Evolutionary conservation across 148 eudicot genomes (phyloP).

Genomic region (Camellia granthamiana): DNA sequence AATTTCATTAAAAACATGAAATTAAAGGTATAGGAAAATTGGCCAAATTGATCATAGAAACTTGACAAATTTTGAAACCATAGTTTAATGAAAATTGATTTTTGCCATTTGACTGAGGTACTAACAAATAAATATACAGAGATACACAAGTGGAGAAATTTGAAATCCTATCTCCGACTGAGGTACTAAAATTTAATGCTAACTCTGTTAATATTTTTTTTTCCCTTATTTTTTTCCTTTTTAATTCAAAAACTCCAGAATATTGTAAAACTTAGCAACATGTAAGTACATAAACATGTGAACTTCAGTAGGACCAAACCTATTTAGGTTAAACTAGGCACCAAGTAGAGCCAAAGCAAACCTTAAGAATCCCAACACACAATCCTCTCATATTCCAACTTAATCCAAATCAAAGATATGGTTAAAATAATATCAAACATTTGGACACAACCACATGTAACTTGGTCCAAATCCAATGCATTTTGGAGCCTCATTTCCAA

Average conservation of each 20-base stretch:
- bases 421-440: conserved; percentile 9
- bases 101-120: too few relatives aligned
- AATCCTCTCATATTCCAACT: neutral
- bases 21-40: too few relatives aligned
- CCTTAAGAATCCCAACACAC: neutral
- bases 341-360: neutral
- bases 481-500: neutral
- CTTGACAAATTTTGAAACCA: too few relatives aligned
- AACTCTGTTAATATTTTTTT: neutral
- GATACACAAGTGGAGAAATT: too few relatives aligned
- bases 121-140: too few relatives aligned
- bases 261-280: neutral
- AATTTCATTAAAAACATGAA: too few relatives aligned
- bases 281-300: neutral
- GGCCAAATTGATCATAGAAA: too few relatives aligned
- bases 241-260: neutral
- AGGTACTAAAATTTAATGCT: too few relatives aligned
- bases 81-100: too few relatives aligned
- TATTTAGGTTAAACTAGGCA: neutral
- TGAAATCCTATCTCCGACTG: too few relatives aligned
- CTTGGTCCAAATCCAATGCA: neutral
- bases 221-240: neutral
- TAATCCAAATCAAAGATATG: neutral
- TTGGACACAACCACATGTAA: conserved; percentile 3
- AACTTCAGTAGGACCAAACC: neutral